Evolutionary conservation across 148 eudicot genomes (phyloP), one percentile per base, ranked within the genome.

Genomic region (Dysphania ambrosioides): DNA sequence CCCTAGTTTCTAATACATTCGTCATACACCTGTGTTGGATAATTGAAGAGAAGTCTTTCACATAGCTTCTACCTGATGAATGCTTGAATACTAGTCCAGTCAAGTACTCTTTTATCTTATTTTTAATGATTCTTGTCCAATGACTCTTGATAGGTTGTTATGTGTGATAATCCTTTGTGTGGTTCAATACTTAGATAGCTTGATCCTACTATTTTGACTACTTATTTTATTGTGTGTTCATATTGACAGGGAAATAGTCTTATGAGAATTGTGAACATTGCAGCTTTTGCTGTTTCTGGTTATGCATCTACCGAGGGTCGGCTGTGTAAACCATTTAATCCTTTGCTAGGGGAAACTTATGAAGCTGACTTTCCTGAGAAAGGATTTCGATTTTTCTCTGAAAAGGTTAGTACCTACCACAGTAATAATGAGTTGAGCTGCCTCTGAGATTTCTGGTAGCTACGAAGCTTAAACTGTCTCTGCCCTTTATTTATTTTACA

Each of bases 281-380:
- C 97, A 79, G 94, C 99, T 75, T 95, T 95, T 86, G 99, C 99
- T 56, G 92, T 87, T 71, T 95, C 99, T 75, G 97, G 97, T 66
- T 95, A 95, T 85, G 96, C 99, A 65, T 95, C 99, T 21, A 84
- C 92, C 23, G 97, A 92, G 82, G 99, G 97, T 31, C 88, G 99
- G 72, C 86, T 79, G 35, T 90, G 97, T 82, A 95, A 95, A 79
- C 99, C 99, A 58, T 95, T 95, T 78, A 95, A 95, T 88, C 99
- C 99, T 71, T 81, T 95, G 83, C 79, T 95, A 66, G 99, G 99
- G 71, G 99, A 95, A 81, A 95, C 99, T 58, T 95, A 90, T 78
- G 99, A 95, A 83, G 99, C 97, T 77, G 94, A 92, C 67, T 95
- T 75, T 86, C 97, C 99, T 74, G 99, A 95, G 42, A 90, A 88